Evolutionary conservation across 352 stramenopile species (phyloP).

Genomic region (Phytophthora citrophthora): DNA sequence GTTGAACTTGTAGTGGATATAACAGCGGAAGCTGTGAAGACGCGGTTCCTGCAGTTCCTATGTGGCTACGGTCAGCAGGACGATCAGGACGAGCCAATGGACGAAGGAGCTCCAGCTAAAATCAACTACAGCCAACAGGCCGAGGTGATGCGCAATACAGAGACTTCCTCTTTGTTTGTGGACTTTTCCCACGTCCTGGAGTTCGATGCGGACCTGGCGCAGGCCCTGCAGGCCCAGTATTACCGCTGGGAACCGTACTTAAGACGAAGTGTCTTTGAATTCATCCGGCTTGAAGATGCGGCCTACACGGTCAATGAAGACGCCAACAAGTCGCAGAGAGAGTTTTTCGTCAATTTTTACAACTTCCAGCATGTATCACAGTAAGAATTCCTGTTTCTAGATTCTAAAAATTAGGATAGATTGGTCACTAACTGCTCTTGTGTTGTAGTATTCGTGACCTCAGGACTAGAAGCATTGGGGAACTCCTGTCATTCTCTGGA

Average conservation of each 20-base stretch:
- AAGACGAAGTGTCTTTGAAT: conserved; percentile 76
- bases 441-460: conserved; percentile 90
- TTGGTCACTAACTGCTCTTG: conserved; percentile 7
- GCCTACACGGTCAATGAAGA: conserved; percentile 83
- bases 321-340: conserved; percentile 76
- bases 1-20: conserved; percentile 70
- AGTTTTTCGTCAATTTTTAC: conserved; percentile 92
- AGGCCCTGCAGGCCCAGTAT: conserved; percentile 86
- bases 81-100: conserved; percentile 22
- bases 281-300: conserved; percentile 76
- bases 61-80: conserved; percentile 71
- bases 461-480: conserved; percentile 92
- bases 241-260: conserved; percentile 88
- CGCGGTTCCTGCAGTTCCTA: conserved; percentile 85
- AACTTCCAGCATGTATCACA: conserved; percentile 89
- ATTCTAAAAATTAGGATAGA: conserved; percentile 16
- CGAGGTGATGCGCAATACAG: conserved; percentile 86
- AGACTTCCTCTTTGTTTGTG: conserved; percentile 89
- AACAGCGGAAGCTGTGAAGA: conserved; percentile 84
- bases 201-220: conserved; percentile 81
- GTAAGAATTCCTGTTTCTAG: conserved; percentile 32
- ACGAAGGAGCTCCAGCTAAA: conserved; percentile 20
- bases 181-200: conserved; percentile 88
- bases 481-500: conserved; percentile 93
- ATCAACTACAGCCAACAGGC: conserved; percentile 88